These are phyloP conservation scores for Pseudohyphozyma bogoriensis DNA, from an alignment of 768 basidiomycete genomes.

Conservation along the genomic window DNA sequence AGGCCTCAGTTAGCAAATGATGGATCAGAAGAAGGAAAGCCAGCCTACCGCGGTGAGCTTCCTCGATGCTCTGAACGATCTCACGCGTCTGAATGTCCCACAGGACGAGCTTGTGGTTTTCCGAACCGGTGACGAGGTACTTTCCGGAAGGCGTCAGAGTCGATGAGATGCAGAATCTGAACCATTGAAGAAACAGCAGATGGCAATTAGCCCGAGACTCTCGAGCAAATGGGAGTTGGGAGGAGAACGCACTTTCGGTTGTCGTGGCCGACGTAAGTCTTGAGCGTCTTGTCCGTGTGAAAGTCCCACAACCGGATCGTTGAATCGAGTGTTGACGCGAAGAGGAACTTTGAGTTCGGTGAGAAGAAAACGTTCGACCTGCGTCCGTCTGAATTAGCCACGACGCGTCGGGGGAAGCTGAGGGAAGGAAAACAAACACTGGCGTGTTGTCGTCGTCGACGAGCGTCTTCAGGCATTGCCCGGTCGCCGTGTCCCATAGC, in stretches of 20 bases:
- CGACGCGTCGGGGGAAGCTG: slow-evolving; percentile 15
- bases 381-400: too few relatives aligned
- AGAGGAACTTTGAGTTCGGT: slow-evolving; percentile 78
- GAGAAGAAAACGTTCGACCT: slow-evolving; percentile 81
- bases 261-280: slow-evolving; percentile 78
- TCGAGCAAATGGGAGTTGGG: not conserved
- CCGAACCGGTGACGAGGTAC: slow-evolving; percentile 77
- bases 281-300: slow-evolving; percentile 78
- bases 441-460: slow-evolving; percentile 89
- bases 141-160: slow-evolving; percentile 38
- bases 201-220: slow-evolving; percentile 40
- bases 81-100: slow-evolving; percentile 82
- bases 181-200: too few relatives aligned
- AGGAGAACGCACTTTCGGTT: slow-evolving; percentile 77
- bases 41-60: slow-evolving; percentile 62
- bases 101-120: slow-evolving; percentile 75
- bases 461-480: slow-evolving; percentile 92
- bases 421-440: slow-evolving; percentile 45
- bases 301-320: slow-evolving; percentile 92
- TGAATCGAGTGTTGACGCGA: slow-evolving; percentile 87
- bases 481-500: slow-evolving; percentile 93
- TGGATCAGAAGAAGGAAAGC: too few relatives aligned
- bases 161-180: slow-evolving; percentile 28
- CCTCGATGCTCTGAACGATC: slow-evolving; percentile 53
- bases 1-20: too few relatives aligned